phyloP scores from a whole-genome alignment of 257 asterid species.

The Parsonsia alboflavescens region DNA sequence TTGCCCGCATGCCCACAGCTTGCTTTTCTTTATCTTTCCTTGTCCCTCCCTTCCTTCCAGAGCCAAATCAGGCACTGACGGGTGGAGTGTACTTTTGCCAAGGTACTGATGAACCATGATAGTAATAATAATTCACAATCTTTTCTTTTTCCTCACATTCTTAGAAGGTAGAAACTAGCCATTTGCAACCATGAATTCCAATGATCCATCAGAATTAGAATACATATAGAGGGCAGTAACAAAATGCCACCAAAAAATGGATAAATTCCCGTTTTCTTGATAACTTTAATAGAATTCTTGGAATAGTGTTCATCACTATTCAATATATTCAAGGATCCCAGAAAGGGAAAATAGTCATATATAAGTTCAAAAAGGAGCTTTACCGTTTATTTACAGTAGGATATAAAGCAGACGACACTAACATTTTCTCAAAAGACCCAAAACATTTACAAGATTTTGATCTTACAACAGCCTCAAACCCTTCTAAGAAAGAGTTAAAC shows the following conservation, averaged over 20 bases:
- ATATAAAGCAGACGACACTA: background rate
- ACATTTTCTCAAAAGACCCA: background rate
- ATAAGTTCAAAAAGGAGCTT: background rate
- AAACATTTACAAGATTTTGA: slow-evolving; percentile 1
- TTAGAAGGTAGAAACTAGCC: background rate
- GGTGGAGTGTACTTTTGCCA: slow-evolving; percentile 8
- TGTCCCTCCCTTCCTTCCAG: background rate
- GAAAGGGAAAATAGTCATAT: background rate
- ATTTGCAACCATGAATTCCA: background rate
- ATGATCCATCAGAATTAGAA: background rate
- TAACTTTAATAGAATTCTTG: background rate
- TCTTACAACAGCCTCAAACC: slow-evolving; percentile 7
- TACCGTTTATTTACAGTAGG: background rate
- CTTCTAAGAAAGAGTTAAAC: background rate
- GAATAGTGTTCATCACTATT: background rate
- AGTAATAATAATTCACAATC: background rate
- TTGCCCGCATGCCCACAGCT: slow-evolving; percentile 19
- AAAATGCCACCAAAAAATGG: too few relatives aligned
- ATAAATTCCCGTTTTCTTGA: background rate
- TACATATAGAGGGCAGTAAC: background rate
- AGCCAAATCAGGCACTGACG: slow-evolving; percentile 19
- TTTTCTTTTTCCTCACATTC: background rate
- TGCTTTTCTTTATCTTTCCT: background rate
- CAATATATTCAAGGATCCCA: background rate
- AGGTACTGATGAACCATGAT: background rate